These are phyloP conservation scores for Aureobasidium sp. DNA, from an alignment of 2,329 filamentous ascomycete species.

Conservation along the genomic window DNA sequence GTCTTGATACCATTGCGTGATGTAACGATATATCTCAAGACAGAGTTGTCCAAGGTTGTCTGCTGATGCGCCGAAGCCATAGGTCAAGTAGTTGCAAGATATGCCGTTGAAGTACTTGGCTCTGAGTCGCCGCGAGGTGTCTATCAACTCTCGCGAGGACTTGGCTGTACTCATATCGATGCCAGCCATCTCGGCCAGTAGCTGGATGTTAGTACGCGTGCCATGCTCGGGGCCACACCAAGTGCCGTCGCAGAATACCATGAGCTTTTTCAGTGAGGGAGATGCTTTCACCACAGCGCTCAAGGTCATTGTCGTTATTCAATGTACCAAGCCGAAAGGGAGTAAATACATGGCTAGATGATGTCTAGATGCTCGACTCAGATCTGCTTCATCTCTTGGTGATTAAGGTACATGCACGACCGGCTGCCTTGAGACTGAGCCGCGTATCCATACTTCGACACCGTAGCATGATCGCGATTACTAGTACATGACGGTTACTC, in stretches of 20 bases:
- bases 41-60: slow-evolving; percentile 30
- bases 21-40: slow-evolving; percentile 29
- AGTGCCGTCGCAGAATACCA: slow-evolving; percentile 17
- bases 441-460: not conserved
- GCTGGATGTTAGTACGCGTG: slow-evolving; percentile 28
- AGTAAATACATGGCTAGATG: not conserved
- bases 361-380: not conserved
- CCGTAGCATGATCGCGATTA: not conserved
- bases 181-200: slow-evolving; percentile 29
- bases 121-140: slow-evolving; percentile 19
- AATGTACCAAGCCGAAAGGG: too few species aligned
- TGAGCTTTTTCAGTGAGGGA: not conserved
- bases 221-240: slow-evolving; percentile 29
- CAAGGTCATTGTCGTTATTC: not conserved
- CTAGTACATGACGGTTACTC: too few species aligned
- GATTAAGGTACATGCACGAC: slow-evolving; percentile 6
- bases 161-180: slow-evolving; percentile 16
- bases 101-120: slow-evolving; percentile 33
- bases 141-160: slow-evolving; percentile 23
- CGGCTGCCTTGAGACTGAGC: not conserved
- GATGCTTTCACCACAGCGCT: not conserved
- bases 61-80: slow-evolving; percentile 28
- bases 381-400: not conserved
- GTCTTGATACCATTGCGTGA: slow-evolving; percentile 27
- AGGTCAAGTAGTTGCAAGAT: not conserved